A percentile compares a stretch with the other conserved stretches of the same genome.
These are phyloP conservation scores for Aspergillus pseudoglaucus DNA, from an alignment of 2,329 filamentous ascomycete genomes.

Conservation along the genomic window DNA sequence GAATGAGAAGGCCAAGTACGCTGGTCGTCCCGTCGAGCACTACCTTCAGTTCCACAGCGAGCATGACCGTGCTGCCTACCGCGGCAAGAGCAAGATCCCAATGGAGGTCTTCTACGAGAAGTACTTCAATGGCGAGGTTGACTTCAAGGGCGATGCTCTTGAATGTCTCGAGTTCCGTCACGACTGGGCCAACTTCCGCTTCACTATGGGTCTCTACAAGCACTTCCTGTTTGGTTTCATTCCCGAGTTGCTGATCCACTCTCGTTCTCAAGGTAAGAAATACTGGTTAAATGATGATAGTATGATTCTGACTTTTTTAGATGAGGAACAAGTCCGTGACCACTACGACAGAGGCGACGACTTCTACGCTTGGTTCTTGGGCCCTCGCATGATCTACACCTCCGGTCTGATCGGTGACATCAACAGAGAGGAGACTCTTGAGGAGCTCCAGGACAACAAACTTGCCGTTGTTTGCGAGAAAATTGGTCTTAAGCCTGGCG, in stretches of 20 bases:
- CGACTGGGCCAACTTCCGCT: constrained; percentile 93
- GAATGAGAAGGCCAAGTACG: constrained; percentile 84
- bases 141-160: constrained; percentile 88
- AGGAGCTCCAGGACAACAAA: constrained; percentile 98
- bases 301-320: constrained; percentile 42
- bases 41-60: constrained; percentile 56
- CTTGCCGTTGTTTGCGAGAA: constrained; percentile 92
- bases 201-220: constrained; percentile 78
- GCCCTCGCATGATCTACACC: constrained; percentile 98
- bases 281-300: not conserved
- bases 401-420: constrained; percentile 88
- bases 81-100: constrained; percentile 45
- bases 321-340: constrained; percentile 95
- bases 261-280: constrained; percentile 68
- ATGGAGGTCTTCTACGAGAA: constrained; percentile 89
- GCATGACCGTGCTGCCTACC: constrained; percentile 42
- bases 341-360: constrained; percentile 98
- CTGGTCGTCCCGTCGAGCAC: constrained; percentile 80
- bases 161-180: constrained; percentile 90
- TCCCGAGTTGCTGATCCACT: constrained; percentile 88
- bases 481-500: constrained; percentile 74
- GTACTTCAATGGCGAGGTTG: constrained; percentile 92
- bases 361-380: constrained; percentile 98
- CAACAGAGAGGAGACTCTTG: constrained; percentile 79
- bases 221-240: constrained; percentile 84